Percentiles rank a stretch among this genome's conserved stretches.
These are phyloP conservation scores for Fusarium buharicum DNA, from an alignment of 2,329 filamentous ascomycete genomes.

Conservation along the genomic window DNA sequence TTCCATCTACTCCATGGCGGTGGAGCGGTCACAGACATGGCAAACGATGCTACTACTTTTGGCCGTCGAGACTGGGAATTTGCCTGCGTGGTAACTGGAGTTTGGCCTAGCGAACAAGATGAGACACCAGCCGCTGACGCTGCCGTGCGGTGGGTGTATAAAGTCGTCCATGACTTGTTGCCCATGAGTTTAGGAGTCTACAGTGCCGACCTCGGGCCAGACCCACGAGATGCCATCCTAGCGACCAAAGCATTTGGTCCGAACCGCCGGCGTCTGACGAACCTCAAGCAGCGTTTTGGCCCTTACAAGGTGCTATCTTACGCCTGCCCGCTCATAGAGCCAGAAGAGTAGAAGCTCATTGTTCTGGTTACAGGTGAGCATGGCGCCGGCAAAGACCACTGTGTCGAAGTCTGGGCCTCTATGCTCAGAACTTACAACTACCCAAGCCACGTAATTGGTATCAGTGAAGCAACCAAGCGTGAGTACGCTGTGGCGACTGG, in stretches of 20 bases:
- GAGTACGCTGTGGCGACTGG: slow-evolving; percentile 63
- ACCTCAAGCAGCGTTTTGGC: slow-evolving; percentile 62
- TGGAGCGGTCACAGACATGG: slow-evolving; percentile 59
- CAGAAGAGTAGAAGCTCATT: slow-evolving; percentile 58
- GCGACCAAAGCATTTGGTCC: slow-evolving; percentile 66
- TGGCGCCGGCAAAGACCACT: slow-evolving; percentile 70
- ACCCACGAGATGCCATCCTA: slow-evolving; percentile 65
- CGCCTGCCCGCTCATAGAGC: slow-evolving; percentile 63
- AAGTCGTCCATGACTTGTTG: slow-evolving; percentile 58
- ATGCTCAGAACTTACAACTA: slow-evolving; percentile 47
- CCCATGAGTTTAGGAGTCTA: slow-evolving; percentile 64
- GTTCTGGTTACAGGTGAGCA: slow-evolving; percentile 67
- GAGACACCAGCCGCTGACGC: slow-evolving; percentile 52
- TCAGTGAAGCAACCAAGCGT: slow-evolving; percentile 59
- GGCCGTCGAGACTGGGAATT: slow-evolving; percentile 72
- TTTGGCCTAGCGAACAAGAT: slow-evolving; percentile 67
- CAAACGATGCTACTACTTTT: slow-evolving; percentile 63
- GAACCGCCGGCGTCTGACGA: slow-evolving; percentile 60
- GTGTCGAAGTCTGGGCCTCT: slow-evolving; percentile 63
- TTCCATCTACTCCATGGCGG: slow-evolving; percentile 71
- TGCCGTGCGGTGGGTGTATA: slow-evolving; percentile 66
- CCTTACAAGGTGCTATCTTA: slow-evolving; percentile 63
- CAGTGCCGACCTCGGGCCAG: slow-evolving; percentile 70
- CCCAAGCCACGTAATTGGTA: slow-evolving; percentile 47
- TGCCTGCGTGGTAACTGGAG: slow-evolving; percentile 71